phyloP scores from a whole-genome alignment of 805 yeast genomes.

The Yamadazyma takamatsuzukensis region DNA sequence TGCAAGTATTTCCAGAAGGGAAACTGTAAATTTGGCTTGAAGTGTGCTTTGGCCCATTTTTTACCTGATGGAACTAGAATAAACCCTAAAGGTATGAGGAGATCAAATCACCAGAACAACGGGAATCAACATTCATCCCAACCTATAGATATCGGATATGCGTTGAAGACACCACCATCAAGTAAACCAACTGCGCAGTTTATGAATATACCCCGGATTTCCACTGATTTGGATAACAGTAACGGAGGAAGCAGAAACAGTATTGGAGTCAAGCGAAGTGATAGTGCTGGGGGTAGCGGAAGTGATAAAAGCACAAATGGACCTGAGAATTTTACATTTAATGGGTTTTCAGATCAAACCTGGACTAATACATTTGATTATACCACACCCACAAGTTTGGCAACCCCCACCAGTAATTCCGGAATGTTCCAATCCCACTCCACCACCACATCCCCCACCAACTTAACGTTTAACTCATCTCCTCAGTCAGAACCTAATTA shows the following conservation, averaged over 20 bases:
- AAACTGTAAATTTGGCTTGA: slow-evolving; percentile 92
- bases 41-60: slow-evolving; percentile 91
- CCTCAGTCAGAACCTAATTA: slow-evolving; percentile 10
- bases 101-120: background rate
- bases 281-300: too few species aligned
- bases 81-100: slow-evolving; percentile 37
- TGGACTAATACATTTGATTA: too few species aligned
- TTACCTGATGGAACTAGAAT: slow-evolving; percentile 85
- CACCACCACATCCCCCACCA: slow-evolving; percentile 11
- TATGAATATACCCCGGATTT: too few species aligned
- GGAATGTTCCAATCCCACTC: slow-evolving; percentile 12
- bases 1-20: slow-evolving; percentile 96
- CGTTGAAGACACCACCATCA: slow-evolving; percentile 3
- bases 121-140: slow-evolving; percentile 1
- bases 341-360: too few species aligned
- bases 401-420: slow-evolving; percentile 1
- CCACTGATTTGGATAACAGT: too few species aligned
- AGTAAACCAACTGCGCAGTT: too few species aligned
- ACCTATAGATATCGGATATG: slow-evolving; percentile 8
- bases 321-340: too few species aligned
- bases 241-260: too few species aligned
- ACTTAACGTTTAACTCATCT: slow-evolving; percentile 4
- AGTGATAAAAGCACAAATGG: too few species aligned
- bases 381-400: too few species aligned
- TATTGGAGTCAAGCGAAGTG: too few species aligned